phyloP scores from a whole-genome alignment of 305 asterid genomes.

The Euphrasia arctica region DNA sequence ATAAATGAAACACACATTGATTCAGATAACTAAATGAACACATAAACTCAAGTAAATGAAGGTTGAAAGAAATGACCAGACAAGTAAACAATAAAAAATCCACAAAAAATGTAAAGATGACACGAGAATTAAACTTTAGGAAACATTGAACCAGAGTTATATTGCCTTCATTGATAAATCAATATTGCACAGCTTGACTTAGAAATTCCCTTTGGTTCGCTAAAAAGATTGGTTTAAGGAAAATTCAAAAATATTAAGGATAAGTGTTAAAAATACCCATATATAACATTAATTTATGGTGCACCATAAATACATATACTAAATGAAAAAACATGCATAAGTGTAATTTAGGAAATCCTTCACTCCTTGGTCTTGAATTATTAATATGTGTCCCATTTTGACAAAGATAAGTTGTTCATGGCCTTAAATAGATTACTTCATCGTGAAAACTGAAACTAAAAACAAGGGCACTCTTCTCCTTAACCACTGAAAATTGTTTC shows the following conservation, averaged over 20 bases:
- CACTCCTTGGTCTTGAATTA: too few relatives aligned
- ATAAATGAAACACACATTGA: not conserved
- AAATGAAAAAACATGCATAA: too few relatives aligned
- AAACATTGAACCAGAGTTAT: not conserved
- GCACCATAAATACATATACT: too few relatives aligned
- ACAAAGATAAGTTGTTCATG: not conserved
- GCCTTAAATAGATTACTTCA: slow-evolving; percentile 2
- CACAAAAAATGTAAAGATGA: slow-evolving; percentile 4
- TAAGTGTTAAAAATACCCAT: too few relatives aligned
- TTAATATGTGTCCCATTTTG: too few relatives aligned
- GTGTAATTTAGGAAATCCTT: too few relatives aligned
- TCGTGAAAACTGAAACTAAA: slow-evolving; percentile 5
- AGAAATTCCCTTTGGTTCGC: not conserved
- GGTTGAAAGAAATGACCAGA: not conserved
- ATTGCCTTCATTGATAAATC: not conserved
- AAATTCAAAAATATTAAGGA: too few relatives aligned
- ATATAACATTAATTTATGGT: too few relatives aligned
- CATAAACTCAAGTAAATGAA: slow-evolving; percentile 1
- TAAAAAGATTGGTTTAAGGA: too few relatives aligned
- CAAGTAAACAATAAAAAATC: slow-evolving; percentile 10
- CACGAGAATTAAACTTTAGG: not conserved
- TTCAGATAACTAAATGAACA: slow-evolving; percentile 7
- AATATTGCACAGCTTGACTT: not conserved
- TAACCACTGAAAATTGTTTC: not conserved
- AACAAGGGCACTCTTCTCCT: slow-evolving; percentile 6